Evolutionary conservation across 2,329 filamentous ascomycete genomes (phyloP).

Genomic region (Fusarium subtropicale): DNA sequence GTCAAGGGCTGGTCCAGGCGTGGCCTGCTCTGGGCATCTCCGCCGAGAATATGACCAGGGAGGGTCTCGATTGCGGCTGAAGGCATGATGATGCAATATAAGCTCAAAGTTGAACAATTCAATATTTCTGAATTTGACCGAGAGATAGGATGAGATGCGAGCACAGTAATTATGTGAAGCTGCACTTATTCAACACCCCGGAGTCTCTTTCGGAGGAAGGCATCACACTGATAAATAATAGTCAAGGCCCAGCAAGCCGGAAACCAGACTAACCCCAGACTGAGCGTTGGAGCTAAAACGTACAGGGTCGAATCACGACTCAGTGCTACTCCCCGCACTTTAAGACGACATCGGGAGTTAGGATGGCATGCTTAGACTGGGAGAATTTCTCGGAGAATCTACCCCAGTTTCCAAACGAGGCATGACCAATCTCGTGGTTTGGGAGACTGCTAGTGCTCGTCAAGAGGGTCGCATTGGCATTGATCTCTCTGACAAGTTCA

Average conservation of each 20-base stretch:
- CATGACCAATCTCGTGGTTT: conserved; percentile 17
- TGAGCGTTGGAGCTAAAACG: conserved; percentile 35
- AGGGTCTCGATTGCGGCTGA: conserved; percentile 46
- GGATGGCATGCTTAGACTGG: conserved; percentile 38
- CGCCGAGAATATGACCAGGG: conserved; percentile 48
- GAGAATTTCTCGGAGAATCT: conserved; percentile 51
- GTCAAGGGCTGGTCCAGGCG: conserved; percentile 52
- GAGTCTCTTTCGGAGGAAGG: conserved; percentile 34
- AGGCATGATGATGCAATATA: conserved; percentile 51
- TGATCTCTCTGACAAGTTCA: not conserved
- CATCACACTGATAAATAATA: conserved; percentile 17
- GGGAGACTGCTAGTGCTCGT: conserved; percentile 8
- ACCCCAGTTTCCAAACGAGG: conserved; percentile 22
- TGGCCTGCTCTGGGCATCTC: conserved; percentile 48
- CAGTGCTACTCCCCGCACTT: conserved; percentile 35
- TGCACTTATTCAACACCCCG: conserved; percentile 16
- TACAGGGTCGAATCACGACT: conserved; percentile 40
- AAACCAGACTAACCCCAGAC: conserved; percentile 34
- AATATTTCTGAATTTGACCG: conserved; percentile 9
- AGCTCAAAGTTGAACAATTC: conserved; percentile 10
- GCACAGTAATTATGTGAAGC: conserved; percentile 24
- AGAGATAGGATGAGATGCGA: conserved; percentile 2
- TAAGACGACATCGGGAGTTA: conserved; percentile 50
- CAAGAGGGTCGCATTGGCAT: conserved; percentile 1
- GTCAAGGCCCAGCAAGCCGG: conserved; percentile 1